Evolutionary conservation across 2,329 filamentous ascomycete genomes (phyloP).

Genomic region (Coniella vitis): DNA sequence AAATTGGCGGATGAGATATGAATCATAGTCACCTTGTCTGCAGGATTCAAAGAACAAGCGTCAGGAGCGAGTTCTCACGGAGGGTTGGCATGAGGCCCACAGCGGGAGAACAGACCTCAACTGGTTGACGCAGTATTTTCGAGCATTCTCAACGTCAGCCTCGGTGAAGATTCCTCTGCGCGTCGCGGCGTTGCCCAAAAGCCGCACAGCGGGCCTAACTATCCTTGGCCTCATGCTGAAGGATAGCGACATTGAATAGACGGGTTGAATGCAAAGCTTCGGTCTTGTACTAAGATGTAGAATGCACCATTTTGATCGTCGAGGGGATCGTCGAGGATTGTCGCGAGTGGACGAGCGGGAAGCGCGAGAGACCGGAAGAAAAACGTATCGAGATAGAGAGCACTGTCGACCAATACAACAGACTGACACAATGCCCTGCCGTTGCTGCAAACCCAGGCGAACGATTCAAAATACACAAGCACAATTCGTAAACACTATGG

Average conservation of each 20-base stretch:
- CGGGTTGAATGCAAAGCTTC: not conserved
- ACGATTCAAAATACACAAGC: no score
- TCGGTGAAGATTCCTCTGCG: slow-evolving; percentile 40
- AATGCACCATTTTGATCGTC: not conserved
- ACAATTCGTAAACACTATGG: no score
- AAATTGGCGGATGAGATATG: slow-evolving; percentile 79
- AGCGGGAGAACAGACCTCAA: slow-evolving; percentile 33
- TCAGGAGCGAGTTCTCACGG: not conserved
- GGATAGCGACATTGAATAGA: slow-evolving; percentile 32
- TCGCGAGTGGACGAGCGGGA: not conserved
- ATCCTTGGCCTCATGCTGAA: slow-evolving; percentile 31
- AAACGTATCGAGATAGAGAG: no score
- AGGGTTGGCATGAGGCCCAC: not conserved
- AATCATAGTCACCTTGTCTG: slow-evolving; percentile 83
- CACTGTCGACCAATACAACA: no score
- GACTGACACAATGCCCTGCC: no score
- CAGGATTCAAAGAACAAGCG: not conserved
- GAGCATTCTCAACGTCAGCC: slow-evolving; percentile 44
- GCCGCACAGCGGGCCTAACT: slow-evolving; percentile 20
- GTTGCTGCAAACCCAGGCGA: no score
- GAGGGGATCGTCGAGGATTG: not conserved
- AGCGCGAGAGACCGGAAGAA: not conserved
- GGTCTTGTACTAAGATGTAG: not conserved
- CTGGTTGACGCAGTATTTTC: slow-evolving; percentile 48
- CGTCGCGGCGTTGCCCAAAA: not conserved